A percentile compares a stretch with the other conserved stretches of the same genome.
Evolutionary conservation across 495 filamentous ascomycete genomes (phyloP).

Genomic region (Parathielavia appendiculata): DNA sequence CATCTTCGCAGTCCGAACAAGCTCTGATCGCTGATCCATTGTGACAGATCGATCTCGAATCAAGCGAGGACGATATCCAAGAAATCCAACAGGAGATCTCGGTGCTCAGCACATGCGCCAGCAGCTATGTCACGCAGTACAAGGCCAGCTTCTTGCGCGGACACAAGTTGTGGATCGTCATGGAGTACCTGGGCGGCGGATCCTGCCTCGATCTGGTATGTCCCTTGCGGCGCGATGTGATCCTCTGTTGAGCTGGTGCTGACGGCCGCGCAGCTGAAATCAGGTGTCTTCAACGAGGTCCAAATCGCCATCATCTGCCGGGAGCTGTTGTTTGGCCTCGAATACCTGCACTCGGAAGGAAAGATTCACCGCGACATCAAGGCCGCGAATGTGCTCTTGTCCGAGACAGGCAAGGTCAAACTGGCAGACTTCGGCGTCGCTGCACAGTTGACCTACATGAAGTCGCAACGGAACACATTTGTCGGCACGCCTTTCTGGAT

Average conservation of each 20-base stretch:
- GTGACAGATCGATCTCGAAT: conserved; percentile 89
- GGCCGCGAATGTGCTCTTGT: conserved; percentile 86
- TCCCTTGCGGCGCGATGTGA: not conserved
- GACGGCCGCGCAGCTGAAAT: conserved; percentile 65
- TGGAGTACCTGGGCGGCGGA: conserved; percentile 94
- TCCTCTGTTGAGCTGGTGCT: conserved; percentile 13
- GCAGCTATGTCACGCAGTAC: conserved; percentile 91
- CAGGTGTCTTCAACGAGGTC: conserved; percentile 81
- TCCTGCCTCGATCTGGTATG: conserved; percentile 86
- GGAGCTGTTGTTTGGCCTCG: conserved; percentile 81
- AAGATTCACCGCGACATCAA: conserved; percentile 98
- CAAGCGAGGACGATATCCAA: conserved; percentile 93
- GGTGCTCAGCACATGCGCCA: conserved; percentile 88
- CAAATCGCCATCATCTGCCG: conserved; percentile 94
- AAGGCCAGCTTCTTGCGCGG: conserved; percentile 91
- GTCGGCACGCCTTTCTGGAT: conserved; percentile 99
- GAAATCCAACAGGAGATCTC: conserved; percentile 98
- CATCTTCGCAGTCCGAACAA: not conserved
- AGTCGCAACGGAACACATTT: conserved; percentile 95
- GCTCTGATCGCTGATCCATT: not conserved
- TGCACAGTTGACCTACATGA: conserved; percentile 93
- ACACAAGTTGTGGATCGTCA: conserved; percentile 97
- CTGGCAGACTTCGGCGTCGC: conserved; percentile 97
- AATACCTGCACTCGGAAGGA: conserved; percentile 89
- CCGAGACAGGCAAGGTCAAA: conserved; percentile 87